Conservation (phyloP, 345 rosid species). For the Eucalyptus paniculata region DNA sequence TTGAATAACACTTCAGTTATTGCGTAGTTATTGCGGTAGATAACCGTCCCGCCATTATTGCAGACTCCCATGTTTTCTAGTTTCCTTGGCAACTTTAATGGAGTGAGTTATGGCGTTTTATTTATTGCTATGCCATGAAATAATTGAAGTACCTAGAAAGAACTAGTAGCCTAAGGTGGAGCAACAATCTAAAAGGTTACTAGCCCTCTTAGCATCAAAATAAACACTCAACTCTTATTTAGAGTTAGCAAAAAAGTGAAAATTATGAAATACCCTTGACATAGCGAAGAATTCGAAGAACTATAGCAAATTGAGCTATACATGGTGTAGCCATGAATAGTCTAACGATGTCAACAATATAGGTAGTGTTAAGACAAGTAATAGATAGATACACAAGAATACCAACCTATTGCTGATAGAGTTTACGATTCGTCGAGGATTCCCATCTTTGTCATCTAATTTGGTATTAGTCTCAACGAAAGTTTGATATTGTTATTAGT, state of each 20-base stretch:
- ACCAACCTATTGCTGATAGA: rapidly evolving
- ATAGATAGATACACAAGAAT: background rate
- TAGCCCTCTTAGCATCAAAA: background rate
- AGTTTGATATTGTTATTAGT: background rate
- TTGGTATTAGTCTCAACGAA: background rate
- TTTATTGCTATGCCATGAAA: background rate
- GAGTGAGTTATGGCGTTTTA: background rate
- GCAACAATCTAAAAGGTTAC: background rate
- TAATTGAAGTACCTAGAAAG: background rate
- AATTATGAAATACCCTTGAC: background rate
- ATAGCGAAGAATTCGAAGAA: background rate
- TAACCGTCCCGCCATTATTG: background rate
- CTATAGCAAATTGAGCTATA: background rate
- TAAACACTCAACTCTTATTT: background rate
- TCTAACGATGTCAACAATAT: background rate
- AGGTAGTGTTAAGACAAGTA: background rate
- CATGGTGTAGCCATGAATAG: background rate
- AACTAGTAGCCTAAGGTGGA: background rate
- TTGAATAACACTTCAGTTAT: background rate
- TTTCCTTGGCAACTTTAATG: background rate
- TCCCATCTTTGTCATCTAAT: background rate
- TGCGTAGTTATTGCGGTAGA: background rate
- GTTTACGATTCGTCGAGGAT: background rate
- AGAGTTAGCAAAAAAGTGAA: background rate
- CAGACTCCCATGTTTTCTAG: background rate